Base-by-base conservation (phyloP, 441 rosid genomes). In the Brassica balearica region DNA sequence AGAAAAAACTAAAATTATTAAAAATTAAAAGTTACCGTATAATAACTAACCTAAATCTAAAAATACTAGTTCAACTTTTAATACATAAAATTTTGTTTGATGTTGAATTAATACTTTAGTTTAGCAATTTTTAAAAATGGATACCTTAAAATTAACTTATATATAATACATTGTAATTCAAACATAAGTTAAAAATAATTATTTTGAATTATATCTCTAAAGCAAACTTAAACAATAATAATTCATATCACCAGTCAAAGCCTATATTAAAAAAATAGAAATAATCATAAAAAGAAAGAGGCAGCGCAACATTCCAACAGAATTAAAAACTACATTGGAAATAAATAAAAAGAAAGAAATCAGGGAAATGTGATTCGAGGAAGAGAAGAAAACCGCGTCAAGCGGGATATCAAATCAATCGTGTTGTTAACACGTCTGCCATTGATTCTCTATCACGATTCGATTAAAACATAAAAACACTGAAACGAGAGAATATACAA, bases 331-430 rank as follows among this genome's bases (percentile, higher is more conserved):
- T 38, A 8, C 17, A 41, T 8, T 65, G 3, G 71, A 22, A 70
- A 23, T 19, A 43, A 43, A 8, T 5, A 48, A n/a, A 19, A 19
- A 69, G 8, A 51, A 71, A 0, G n/a, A 19, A 55, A 70, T 12
- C 8, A 64, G 34, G 23, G 43, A 27, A 69, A 53, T 38, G 20
- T 15, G 48, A 68, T 79, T 73, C 41, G 79, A 69, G 63, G 76
- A 69, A 74, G 75, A 19, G 43, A 74, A 63, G n/a, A 38, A 75
- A 80, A 74, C 76, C 82, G 82, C 79, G 79, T 74, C 61, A 38
- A 53, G 60, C 22, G 43, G 34, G 19, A n/a, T 70, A 51, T 75
- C 23, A 12, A 64, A 74, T 69, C 68, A 79, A 68, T 60, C 74
- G 29, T 78, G 59, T 60, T 73, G 70, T 68, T 68, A 68, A 68